phyloP scores from a whole-genome alignment of 257 asterid species.

The Haberlea rhodopensis region DNA sequence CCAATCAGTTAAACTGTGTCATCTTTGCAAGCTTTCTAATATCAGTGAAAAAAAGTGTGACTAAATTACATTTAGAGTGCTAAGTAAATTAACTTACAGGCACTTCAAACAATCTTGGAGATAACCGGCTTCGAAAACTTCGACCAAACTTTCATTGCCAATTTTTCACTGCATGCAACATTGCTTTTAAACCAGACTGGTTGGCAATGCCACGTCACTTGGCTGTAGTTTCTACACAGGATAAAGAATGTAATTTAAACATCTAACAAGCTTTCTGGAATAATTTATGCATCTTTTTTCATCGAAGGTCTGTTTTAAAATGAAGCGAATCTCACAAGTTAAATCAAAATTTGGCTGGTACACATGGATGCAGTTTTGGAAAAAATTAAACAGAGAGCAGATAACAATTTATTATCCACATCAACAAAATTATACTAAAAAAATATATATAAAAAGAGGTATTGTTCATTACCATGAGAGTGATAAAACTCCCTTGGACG shows the following conservation, averaged over 20 bases:
- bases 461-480: conserved; percentile 63
- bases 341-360: conserved; percentile 14
- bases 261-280: conserved; percentile 30
- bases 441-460: neutral
- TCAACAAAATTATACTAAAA: neutral
- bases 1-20: conserved; percentile 7
- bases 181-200: conserved; percentile 36
- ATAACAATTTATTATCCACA: conserved; percentile 13
- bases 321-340: conserved; percentile 19
- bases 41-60: conserved; percentile 8
- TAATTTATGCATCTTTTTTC: neutral
- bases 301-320: conserved; percentile 11
- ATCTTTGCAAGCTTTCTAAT: neutral
- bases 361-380: conserved; percentile 9
- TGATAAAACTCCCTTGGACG: conserved; percentile 82
- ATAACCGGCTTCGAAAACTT: conserved; percentile 26
- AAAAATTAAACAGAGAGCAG: neutral
- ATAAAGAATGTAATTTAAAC: conserved; percentile 27
- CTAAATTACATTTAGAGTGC: neutral
- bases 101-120: conserved; percentile 43
- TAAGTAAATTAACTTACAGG: conserved; percentile 44
- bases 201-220: conserved; percentile 34
- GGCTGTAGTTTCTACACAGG: conserved; percentile 50
- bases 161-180: conserved; percentile 26
- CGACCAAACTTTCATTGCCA: conserved; percentile 30